A percentile compares a stretch with the other conserved stretches of the same genome.
phyloP scores from a whole-genome alignment of 352 stramenopile species.

The Blastocystis sp. region DNA sequence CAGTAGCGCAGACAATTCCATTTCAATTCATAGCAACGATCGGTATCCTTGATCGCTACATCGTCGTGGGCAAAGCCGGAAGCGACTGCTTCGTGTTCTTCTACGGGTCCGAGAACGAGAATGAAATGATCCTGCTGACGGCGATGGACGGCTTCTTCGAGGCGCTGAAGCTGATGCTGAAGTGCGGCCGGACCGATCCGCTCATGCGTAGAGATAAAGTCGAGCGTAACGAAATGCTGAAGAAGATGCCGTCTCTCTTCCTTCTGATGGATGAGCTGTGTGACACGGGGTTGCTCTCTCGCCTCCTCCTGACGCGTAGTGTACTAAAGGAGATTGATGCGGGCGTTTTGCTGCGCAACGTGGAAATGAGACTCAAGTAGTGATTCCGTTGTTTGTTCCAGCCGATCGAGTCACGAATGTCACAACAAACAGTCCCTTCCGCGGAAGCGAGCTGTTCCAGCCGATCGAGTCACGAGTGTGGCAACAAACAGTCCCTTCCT shows the following conservation, averaged over 20 bases:
- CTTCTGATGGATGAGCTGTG: slow-evolving; percentile 67
- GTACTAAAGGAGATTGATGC: slow-evolving; percentile 66
- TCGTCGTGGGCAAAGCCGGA: slow-evolving; percentile 56
- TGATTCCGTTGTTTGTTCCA: neutral
- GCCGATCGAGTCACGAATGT: no score
- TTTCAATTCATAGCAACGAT: slow-evolving; percentile 46
- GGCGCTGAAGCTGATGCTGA: slow-evolving; percentile 56
- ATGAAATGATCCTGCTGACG: slow-evolving; percentile 65
- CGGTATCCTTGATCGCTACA: slow-evolving; percentile 57
- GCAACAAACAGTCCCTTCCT: no score
- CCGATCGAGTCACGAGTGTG: no score
- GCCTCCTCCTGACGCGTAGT: slow-evolving; percentile 1
- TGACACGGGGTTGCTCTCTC: slow-evolving; percentile 5
- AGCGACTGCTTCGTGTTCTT: slow-evolving; percentile 65
- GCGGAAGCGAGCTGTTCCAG: no score
- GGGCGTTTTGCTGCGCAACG: slow-evolving; percentile 40
- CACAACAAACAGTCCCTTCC: no score
- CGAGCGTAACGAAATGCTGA: slow-evolving; percentile 64
- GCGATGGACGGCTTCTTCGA: slow-evolving; percentile 67
- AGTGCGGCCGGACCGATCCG: neutral
- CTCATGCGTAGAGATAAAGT: slow-evolving; percentile 32
- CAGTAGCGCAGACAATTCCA: neutral
- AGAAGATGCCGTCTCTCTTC: slow-evolving; percentile 65
- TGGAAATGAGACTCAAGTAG: slow-evolving; percentile 55
- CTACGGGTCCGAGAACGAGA: slow-evolving; percentile 58